Evolutionary conservation across 225 moss, liverwort and hornwort species (phyloP), one percentile per base, ranked within the genome.

Genomic region (Takakia lepidozioides): DNA sequence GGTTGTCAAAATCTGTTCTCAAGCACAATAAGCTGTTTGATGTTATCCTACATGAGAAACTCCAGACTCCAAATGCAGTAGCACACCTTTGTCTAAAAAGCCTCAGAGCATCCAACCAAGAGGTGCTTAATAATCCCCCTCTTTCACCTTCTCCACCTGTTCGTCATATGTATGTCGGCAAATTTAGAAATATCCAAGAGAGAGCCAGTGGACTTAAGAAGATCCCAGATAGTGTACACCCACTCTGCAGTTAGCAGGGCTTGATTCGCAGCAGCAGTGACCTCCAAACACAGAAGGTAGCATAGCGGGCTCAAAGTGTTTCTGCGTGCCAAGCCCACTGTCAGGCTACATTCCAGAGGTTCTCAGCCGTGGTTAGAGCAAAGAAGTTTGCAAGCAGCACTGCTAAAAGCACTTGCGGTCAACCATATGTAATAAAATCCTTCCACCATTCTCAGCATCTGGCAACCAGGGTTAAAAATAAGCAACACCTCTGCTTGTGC

Each of bases 201-300:
- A 14, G 20, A 24, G 22, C 14, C 52, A 46, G 52, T 27, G 36
- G 8, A 35, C 23, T 49, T 63, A 58, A 35, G 46, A 10, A 46
- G 38, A 55, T 39, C 40, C 34, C 26, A 63, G 39, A 46, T 61
- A 71, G 10, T 66, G 15, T 37, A 42, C 51, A 50, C 59, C 66
- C 18, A 56, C 38, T 14, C 39, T 54, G 60, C 76, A 76, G 36
- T 43, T 34, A 25, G 54, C 24, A n/a, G 71, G 58, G 55, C 55
- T 58, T 28, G 68, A 66, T 47, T 45, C 43, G 60, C 52, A 74
- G 21, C 48, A 15, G 49, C 89, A 89, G 10, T 64, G 52, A 19
- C 89, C 82, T 45, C 76, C 76, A 28, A 85, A 67, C 2, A 58
- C 55, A 19, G 48, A 37, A 20, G 82, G 85, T 65, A 89, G 51